These are phyloP conservation scores for Bruguiera parviflora DNA, from an alignment of 345 rosid species.

Conservation along the genomic window DNA sequence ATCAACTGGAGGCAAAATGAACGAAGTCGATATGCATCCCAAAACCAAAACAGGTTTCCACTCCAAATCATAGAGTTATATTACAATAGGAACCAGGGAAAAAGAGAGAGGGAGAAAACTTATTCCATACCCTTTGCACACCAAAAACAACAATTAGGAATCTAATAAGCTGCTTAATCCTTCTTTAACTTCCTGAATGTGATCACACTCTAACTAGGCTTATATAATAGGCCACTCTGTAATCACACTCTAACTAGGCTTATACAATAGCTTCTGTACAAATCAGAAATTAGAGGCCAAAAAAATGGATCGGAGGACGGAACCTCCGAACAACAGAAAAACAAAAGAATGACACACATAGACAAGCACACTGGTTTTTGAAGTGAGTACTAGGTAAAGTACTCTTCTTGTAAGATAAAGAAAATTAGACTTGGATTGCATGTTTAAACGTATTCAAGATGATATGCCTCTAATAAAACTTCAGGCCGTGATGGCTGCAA, in stretches of 20 bases:
- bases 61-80: conserved; percentile 33
- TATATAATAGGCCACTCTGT: conserved; percentile 34
- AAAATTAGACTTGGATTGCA: conserved; percentile 32
- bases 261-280: conserved; percentile 57
- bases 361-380: conserved; percentile 38
- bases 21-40: conserved; percentile 39
- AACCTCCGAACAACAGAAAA: conserved; percentile 36
- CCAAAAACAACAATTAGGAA: conserved; percentile 33
- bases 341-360: conserved; percentile 47
- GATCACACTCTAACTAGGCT: conserved; percentile 51
- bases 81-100: conserved; percentile 47
- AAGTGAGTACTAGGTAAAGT: conserved; percentile 28
- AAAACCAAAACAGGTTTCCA: conserved; percentile 48
- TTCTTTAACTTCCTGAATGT: conserved; percentile 29
- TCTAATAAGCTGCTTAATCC: conserved; percentile 51
- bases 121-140: conserved; percentile 59
- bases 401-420: conserved; percentile 25
- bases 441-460: conserved; percentile 46
- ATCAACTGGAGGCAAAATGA: conserved; percentile 6
- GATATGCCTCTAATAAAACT: conserved; percentile 60
- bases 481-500: conserved; percentile 78
- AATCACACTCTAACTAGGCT: conserved; percentile 51
- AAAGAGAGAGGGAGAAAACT: conserved; percentile 21
- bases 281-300: conserved; percentile 40
- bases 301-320: conserved; percentile 39